phyloP scores from a whole-genome alignment of 202 grass and related monocot species.

The Digitaria exilis region DNA sequence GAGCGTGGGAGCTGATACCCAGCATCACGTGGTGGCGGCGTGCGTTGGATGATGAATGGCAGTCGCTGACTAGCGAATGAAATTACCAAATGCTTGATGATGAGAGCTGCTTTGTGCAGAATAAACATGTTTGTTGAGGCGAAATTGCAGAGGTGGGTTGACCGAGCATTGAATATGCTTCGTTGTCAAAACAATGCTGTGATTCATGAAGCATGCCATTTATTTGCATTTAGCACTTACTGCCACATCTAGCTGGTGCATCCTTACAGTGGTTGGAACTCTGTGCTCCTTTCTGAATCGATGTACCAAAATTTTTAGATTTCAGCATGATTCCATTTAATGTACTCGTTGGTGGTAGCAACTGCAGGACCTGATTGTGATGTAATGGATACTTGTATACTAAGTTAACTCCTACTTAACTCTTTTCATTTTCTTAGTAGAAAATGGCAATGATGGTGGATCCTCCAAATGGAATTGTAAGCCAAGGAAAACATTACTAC shows the following conservation, averaged over 20 bases:
- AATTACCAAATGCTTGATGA: background rate
- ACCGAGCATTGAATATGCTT: background rate
- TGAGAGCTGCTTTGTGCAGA: background rate
- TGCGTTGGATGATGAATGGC: background rate
- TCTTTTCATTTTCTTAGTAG: constrained; percentile 31
- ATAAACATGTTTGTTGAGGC: background rate
- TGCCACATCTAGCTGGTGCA: background rate
- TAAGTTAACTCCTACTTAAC: background rate
- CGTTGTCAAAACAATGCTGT: background rate
- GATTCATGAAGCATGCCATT: background rate
- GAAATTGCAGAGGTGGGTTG: background rate
- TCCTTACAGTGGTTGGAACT: background rate
- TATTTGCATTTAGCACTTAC: background rate
- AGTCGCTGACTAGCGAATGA: background rate
- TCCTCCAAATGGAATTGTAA: constrained; percentile 81
- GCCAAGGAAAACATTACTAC: constrained; percentile 86
- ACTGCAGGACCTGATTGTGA: background rate
- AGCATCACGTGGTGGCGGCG: background rate
- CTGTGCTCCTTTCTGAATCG: background rate
- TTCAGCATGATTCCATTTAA: background rate
- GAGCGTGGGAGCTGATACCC: background rate
- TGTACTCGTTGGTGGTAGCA: background rate
- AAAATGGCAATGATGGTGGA: constrained; percentile 89
- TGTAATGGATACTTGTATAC: constrained; percentile 8
- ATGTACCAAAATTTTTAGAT: background rate